Evolutionary conservation across 1,284 basidiomycete species (phyloP), one percentile per base, ranked within the genome.

Genomic region (Xanthoconium separans): DNA sequence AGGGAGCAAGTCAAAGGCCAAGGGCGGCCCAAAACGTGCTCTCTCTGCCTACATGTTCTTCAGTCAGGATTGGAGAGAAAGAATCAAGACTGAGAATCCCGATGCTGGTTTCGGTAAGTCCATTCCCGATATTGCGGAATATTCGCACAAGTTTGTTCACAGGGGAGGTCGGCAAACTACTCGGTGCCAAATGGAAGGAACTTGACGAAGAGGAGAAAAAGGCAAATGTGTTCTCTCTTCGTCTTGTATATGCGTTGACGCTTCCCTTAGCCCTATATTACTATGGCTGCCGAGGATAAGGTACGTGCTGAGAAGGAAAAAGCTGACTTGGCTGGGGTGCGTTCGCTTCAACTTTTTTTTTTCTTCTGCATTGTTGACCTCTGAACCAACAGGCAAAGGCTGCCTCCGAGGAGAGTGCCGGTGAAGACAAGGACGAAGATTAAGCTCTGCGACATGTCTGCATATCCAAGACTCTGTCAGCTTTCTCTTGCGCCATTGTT

Each of bases 1-100:
- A 73, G 87, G 91, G 72, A 82, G 84, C 58, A 88, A 89, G 68
- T 88, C 89, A 39, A 70, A 72, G 56, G 11, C 59, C 43, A 72
- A 71, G 58, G 69, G 69, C n/a, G 67, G 69, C 11, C 93, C 93
- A 55, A 95, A 95, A 77, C 84, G 93, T 50, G 89, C 93, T 3
- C 82, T 97, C 50, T 96, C 94, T 49, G 94, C 95, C 51, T 98
- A 97, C 80, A 97, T 98, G 95, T 95, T 95, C 89, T 98, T 98
- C 82, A 89, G 86, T 67, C 92, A 95, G 74, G 95, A 95, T 75
- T 91, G 91, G 88, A 84, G 95, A 70, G 91, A 96, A 75, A 85
- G 89, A 69, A 91, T 98, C 82, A 96, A 95, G 85, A 69, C 82
- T 54, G 95, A 96, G 78, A 97, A 98, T 80, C 93, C 94, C 53